Evolutionary conservation across 202 grass and related monocot species (phyloP), one percentile per base, ranked within the genome.

Genomic region (Musa balbisiana): DNA sequence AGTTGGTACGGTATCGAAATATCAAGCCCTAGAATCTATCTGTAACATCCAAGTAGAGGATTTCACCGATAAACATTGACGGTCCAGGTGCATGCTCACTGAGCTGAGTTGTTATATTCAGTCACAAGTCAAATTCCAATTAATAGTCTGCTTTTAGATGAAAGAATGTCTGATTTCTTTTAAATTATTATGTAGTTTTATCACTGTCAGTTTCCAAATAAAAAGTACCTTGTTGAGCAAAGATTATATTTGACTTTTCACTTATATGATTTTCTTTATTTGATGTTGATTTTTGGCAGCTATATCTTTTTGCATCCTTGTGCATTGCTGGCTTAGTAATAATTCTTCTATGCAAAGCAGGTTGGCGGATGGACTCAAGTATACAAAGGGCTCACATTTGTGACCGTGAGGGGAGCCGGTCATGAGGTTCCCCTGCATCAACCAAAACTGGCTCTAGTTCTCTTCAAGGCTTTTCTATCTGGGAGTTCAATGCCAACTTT

Each of bases 311-410:
- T 2, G 5, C 33, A 43, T 43, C 33, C 5, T 43, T 43, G 5
- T 43, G 33, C 4, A 43, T 43, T 43, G 5, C 33, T 43, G 33
- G 33, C 33, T 43, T 43, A 43, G 33, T 1, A 63, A 75, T 59
- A 81, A 73, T 68, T 64, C 17, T 51, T 76, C 17, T 80, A 50
- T 69, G 49, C 78, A 51, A 82, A 84, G 80, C 76, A 99, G 95
- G 95, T 99, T 72, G 95, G 89, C 85, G 89, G 95, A 82, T 94
- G 87, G 95, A 94, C 49, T 71, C 91, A 99, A 87, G 91, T 80
- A 49, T 99, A 99, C 15, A 27, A 82, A 75, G 91, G 95, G 27
- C 88, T 98, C 58, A 92, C 82, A 23, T 94, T 94, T 77, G 88
- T 98, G 72, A 86, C 88, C 0, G 84, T 98, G 49, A 93, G 95